phyloP scores from a whole-genome alignment of 208 protist species.

The Trichomonas vaginalis region DNA sequence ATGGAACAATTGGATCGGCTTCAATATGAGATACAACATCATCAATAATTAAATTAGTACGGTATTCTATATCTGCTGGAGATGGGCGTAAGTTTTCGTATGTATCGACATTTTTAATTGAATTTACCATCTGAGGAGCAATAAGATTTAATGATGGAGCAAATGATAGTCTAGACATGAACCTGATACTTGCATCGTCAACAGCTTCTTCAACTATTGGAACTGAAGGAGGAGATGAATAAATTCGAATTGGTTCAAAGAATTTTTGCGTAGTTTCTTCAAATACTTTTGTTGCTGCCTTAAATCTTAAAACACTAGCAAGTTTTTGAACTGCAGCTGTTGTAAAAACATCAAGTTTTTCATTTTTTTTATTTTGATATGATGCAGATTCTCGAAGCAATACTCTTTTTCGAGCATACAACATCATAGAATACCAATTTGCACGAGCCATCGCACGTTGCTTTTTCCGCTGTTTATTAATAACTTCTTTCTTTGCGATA shows the following conservation, averaged over 20 bases:
- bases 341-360: neutral
- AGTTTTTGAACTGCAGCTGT: neutral
- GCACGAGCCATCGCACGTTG: neutral
- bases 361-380: neutral
- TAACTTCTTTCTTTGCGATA: neutral
- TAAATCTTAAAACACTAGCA: neutral
- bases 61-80: neutral
- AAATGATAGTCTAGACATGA: neutral
- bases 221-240: neutral
- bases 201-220: neutral
- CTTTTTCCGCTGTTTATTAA: neutral
- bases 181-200: neutral
- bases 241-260: neutral
- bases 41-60: neutral
- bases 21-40: neutral
- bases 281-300: neutral
- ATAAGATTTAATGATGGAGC: neutral
- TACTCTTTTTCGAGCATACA: neutral
- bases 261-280: neutral
- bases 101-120: neutral
- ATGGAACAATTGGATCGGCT: neutral
- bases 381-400: neutral
- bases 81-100: neutral
- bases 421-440: neutral
- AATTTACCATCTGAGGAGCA: neutral